phyloP scores from a whole-genome alignment of 179 eudicot genomes.

The Drosera spatulata region DNA sequence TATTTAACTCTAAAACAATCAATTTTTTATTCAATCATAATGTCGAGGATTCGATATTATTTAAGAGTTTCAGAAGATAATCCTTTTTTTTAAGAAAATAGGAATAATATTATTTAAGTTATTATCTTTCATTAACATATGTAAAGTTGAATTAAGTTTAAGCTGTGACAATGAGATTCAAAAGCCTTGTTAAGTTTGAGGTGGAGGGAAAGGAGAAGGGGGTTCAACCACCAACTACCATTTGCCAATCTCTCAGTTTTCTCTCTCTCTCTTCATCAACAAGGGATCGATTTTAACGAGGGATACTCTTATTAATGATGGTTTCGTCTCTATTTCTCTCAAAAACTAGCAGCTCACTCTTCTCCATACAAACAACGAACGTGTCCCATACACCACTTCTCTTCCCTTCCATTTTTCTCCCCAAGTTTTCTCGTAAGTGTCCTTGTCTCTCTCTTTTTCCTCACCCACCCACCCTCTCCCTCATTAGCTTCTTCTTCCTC shows the following conservation, averaged over 20 bases:
- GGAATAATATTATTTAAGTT: no score
- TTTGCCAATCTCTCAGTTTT: background rate
- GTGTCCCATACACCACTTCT: slow-evolving; percentile 5
- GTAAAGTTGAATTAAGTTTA: no score
- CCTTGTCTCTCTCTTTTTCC: background rate
- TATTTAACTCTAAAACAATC: no score
- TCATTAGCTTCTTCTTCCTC: background rate
- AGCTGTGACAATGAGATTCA: no score
- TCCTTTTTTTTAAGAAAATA: no score
- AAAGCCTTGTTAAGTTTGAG: no score
- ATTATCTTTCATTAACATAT: no score
- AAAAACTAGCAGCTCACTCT: background rate
- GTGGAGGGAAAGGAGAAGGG: background rate
- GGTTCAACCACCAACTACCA: slow-evolving; percentile 61
- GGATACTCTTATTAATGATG: slow-evolving; percentile 14
- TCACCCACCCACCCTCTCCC: background rate
- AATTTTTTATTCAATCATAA: no score
- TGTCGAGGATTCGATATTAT: no score
- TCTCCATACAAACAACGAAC: background rate
- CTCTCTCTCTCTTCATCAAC: slow-evolving; percentile 22
- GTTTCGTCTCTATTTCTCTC: no score
- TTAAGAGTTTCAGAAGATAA: no score
- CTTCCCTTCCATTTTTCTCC: background rate
- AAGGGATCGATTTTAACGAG: slow-evolving; percentile 26
- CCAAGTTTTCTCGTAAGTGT: background rate